phyloP scores from a whole-genome alignment of 2,329 filamentous ascomycete genomes.

The Fusarium annulatum region DNA sequence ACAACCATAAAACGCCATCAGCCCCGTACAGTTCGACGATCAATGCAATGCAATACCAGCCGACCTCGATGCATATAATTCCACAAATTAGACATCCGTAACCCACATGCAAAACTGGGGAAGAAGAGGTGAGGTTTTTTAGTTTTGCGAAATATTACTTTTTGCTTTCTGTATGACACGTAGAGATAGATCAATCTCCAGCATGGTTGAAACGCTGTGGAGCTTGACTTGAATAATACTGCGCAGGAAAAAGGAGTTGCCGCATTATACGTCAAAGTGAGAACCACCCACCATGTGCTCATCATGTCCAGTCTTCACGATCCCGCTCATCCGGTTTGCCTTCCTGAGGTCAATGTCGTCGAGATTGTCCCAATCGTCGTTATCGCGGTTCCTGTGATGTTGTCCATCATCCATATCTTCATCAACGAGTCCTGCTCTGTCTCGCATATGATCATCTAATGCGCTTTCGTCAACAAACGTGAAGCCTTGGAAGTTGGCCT shows the following conservation, averaged over 20 bases:
- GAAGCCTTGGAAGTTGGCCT: slow-evolving; percentile 98
- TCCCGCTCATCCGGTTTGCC: slow-evolving; percentile 72
- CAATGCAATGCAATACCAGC: slow-evolving; percentile 47
- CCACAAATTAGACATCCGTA: slow-evolving; percentile 48
- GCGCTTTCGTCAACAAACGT: slow-evolving; percentile 99
- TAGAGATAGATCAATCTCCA: slow-evolving; percentile 37
- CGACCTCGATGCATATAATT: slow-evolving; percentile 49
- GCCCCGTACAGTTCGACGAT: slow-evolving; percentile 43
- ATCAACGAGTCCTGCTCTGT: slow-evolving; percentile 59
- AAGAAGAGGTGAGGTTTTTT: slow-evolving; percentile 15
- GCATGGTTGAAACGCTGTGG: slow-evolving; percentile 42
- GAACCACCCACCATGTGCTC: slow-evolving; percentile 72
- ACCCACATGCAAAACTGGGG: slow-evolving; percentile 36
- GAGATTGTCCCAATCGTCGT: slow-evolving; percentile 68
- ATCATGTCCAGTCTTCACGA: slow-evolving; percentile 68
- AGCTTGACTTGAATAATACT: slow-evolving; percentile 35
- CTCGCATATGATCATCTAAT: slow-evolving; percentile 84
- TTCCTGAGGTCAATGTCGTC: slow-evolving; percentile 64
- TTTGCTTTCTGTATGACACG: slow-evolving; percentile 42
- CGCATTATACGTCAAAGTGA: slow-evolving; percentile 70
- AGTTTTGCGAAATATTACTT: slow-evolving; percentile 46
- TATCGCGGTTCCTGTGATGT: slow-evolving; percentile 52
- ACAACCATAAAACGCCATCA: slow-evolving; percentile 47
- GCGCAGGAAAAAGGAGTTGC: slow-evolving; percentile 27
- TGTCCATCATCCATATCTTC: slow-evolving; percentile 71